Percentiles rank a stretch among this genome's conserved stretches.
phyloP scores from a whole-genome alignment of 768 basidiomycete species.

The Daedaleopsis sinensis region DNA sequence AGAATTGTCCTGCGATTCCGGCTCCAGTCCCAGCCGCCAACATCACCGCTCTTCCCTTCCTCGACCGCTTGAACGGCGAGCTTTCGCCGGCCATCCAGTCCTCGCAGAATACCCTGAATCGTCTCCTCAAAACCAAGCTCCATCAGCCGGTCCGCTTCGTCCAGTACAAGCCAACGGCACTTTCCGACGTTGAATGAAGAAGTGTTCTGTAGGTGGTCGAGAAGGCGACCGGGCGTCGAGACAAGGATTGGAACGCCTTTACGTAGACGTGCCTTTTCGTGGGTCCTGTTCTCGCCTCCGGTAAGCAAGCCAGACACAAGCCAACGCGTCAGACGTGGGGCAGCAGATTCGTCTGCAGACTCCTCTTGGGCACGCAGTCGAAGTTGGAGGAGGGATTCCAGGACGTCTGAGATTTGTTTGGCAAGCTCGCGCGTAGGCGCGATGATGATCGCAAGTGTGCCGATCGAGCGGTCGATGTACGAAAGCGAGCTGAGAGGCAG shows the following conservation, averaged over 20 bases:
- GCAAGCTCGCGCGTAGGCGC: slow-evolving; percentile 96
- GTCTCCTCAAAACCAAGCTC: slow-evolving; percentile 98
- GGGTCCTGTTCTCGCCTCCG: slow-evolving; percentile 91
- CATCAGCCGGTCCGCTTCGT: slow-evolving; percentile 98
- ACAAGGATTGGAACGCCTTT: slow-evolving; percentile 97
- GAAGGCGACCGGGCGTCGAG: slow-evolving; percentile 90
- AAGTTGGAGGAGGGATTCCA: slow-evolving; percentile 78
- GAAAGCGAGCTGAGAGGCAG: slow-evolving; percentile 87
- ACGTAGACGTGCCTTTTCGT: slow-evolving; percentile 93
- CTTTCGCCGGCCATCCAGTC: slow-evolving; percentile 80
- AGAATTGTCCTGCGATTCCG: slow-evolving; percentile 80
- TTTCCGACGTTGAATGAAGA: slow-evolving; percentile 91
- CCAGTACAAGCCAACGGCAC: slow-evolving; percentile 93
- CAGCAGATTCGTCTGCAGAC: slow-evolving; percentile 47
- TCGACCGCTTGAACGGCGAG: slow-evolving; percentile 68
- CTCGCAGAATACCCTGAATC: slow-evolving; percentile 85
- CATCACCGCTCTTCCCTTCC: slow-evolving; percentile 69
- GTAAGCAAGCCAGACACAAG: slow-evolving; percentile 91
- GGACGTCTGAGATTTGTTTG: slow-evolving; percentile 95
- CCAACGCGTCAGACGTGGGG: slow-evolving; percentile 75
- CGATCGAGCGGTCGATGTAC: slow-evolving; percentile 93
- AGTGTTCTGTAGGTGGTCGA: slow-evolving; percentile 97
- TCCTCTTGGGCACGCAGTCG: slow-evolving; percentile 66
- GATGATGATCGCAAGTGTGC: slow-evolving; percentile 92
- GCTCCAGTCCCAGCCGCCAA: slow-evolving; percentile 87